These are phyloP conservation scores for Naganishia randhawae DNA, from an alignment of 768 basidiomycete genomes.

Conservation along the genomic window DNA sequence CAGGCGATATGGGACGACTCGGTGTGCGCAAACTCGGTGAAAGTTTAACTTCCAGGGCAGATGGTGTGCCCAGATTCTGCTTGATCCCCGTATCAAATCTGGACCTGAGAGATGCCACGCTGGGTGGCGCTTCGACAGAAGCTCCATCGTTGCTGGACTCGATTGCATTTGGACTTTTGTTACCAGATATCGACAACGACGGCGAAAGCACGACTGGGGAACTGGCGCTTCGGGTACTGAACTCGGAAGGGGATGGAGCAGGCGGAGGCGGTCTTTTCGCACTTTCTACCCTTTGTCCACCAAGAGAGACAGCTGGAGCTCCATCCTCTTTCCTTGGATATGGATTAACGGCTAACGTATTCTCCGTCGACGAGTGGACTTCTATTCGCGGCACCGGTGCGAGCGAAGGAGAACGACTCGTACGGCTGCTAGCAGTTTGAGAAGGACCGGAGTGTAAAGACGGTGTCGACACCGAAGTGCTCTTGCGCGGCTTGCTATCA, in stretches of 20 bases:
- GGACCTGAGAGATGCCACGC: neutral
- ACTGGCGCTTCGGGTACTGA: neutral
- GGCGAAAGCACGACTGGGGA: slow-evolving; percentile 5
- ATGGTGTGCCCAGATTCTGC: neutral
- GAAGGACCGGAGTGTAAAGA: neutral
- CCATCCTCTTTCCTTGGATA: neutral
- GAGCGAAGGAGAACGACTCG: neutral
- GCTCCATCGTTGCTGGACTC: neutral
- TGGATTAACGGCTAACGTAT: neutral
- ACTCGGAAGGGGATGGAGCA: neutral
- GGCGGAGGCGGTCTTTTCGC: neutral
- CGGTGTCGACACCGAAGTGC: neutral
- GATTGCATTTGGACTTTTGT: neutral
- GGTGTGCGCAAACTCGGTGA: neutral
- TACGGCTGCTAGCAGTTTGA: neutral
- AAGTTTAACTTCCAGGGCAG: neutral
- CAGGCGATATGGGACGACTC: neutral
- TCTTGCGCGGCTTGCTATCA: neutral
- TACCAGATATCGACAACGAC: neutral
- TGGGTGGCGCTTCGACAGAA: neutral
- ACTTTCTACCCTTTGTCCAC: too few relatives aligned
- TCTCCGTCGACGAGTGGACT: neutral
- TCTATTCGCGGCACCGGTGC: neutral
- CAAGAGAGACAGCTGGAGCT: neutral
- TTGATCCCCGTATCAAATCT: neutral